Conservation (phyloP, 805 yeast genomes). For the Candida alai region DNA sequence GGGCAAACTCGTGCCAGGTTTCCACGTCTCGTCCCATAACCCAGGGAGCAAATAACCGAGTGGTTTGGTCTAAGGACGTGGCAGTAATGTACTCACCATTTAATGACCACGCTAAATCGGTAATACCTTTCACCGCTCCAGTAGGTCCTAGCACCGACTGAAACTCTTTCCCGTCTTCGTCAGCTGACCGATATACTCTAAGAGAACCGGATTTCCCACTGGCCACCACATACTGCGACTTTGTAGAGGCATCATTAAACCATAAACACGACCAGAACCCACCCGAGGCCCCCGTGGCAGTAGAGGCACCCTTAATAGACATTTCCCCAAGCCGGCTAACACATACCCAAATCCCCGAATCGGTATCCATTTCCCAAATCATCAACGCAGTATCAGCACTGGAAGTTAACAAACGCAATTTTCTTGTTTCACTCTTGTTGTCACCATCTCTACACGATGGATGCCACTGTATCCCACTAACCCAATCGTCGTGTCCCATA, state of each 20-base stretch:
- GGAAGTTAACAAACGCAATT: conserved; percentile 66
- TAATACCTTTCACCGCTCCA: conserved; percentile 72
- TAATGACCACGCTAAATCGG: conserved; percentile 74
- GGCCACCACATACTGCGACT: conserved; percentile 54
- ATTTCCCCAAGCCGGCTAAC: conserved; percentile 81
- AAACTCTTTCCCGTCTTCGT: conserved; percentile 30
- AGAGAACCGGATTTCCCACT: conserved; percentile 92
- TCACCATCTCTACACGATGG: conserved; percentile 26
- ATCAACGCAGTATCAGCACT: conserved; percentile 92
- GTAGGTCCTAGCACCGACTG: conserved; percentile 56
- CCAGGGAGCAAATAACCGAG: conserved; percentile 77
- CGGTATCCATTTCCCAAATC: conserved; percentile 87
- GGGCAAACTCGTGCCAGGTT: conserved; percentile 87
- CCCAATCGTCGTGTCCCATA: conserved; percentile 99
- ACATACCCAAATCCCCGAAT: conserved; percentile 89
- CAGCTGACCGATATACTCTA: conserved; percentile 61
- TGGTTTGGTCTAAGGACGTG: conserved; percentile 91
- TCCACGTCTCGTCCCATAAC: conserved; percentile 17
- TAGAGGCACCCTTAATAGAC: conserved; percentile 93
- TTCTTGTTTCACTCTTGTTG: no score
- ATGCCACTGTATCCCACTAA: conserved; percentile 81
- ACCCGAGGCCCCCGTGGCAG: conserved; percentile 92
- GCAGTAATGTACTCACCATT: conserved; percentile 64
- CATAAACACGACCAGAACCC: conserved; percentile 67
- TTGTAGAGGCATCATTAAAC: conserved; percentile 42